A percentile compares a stretch with the other conserved stretches of the same genome.
Evolutionary conservation across 345 rosid species (phyloP).

Genomic region (Lagerstroemia speciosa): DNA sequence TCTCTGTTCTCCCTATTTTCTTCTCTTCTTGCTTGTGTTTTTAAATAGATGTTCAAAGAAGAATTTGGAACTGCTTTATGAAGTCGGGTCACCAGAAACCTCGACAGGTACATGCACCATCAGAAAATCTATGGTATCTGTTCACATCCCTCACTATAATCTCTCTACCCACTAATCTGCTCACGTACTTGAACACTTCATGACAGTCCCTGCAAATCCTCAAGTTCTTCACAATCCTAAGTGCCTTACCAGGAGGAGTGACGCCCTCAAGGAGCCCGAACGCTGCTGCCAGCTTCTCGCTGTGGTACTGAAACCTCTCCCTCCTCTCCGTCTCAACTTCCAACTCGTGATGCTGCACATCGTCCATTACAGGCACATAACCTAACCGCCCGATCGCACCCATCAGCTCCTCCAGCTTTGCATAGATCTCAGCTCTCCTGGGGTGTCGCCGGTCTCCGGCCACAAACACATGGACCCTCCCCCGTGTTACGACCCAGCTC

Average conservation of each 20-base stretch:
- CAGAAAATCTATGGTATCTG: constrained; percentile 34
- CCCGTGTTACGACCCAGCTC: constrained; percentile 43
- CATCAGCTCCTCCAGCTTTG: constrained; percentile 30
- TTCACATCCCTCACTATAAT: constrained; percentile 39
- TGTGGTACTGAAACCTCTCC: constrained; percentile 33
- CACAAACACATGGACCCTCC: constrained; percentile 36
- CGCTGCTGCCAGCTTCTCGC: constrained; percentile 48
- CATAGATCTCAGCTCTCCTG: constrained; percentile 25
- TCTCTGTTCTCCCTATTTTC: too few species aligned
- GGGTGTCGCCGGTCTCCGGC: constrained; percentile 40
- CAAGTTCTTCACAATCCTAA: constrained; percentile 33
- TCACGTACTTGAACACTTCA: constrained; percentile 35
- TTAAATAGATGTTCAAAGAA: too few species aligned
- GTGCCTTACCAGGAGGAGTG: constrained; percentile 26
- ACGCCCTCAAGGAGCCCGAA: constrained; percentile 36
- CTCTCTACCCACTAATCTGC: constrained; percentile 24
- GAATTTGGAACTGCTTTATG: too few species aligned
- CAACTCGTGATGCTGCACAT: constrained; percentile 20
- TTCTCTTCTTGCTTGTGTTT: too few species aligned
- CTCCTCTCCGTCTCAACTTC: background rate
- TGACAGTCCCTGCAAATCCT: constrained; percentile 39
- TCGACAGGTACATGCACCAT: constrained; percentile 29
- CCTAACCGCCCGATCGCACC: constrained; percentile 16
- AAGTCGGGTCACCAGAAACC: constrained; percentile 24
- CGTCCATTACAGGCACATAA: constrained; percentile 19